Conservation (phyloP, 2,329 filamentous ascomycete species). For the Epichloe sylvatica region DNA sequence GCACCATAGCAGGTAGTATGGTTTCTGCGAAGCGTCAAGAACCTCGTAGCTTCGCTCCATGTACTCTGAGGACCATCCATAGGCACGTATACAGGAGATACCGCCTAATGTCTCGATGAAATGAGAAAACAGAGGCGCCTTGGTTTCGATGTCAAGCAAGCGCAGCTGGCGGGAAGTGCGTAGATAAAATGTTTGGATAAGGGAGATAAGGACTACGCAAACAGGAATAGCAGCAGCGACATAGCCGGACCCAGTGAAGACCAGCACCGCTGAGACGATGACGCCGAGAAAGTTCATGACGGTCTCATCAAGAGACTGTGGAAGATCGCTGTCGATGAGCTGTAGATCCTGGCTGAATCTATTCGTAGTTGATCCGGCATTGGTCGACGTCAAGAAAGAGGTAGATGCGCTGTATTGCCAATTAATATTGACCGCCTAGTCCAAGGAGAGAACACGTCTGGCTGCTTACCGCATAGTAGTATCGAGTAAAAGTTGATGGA, state of each 20-base stretch:
- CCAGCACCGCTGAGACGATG: conserved; percentile 21
- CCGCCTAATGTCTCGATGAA: conserved; percentile 16
- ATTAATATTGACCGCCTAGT: background rate
- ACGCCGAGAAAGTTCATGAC: conserved; percentile 10
- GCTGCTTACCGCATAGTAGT: conserved; percentile 17
- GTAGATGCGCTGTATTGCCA: conserved; percentile 11
- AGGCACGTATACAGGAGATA: conserved; percentile 20
- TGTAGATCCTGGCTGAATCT: conserved; percentile 28
- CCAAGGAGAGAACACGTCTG: background rate
- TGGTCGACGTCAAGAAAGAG: conserved; percentile 21
- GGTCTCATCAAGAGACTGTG: conserved; percentile 16
- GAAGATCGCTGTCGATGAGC: conserved; percentile 23
- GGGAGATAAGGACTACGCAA: conserved; percentile 10
- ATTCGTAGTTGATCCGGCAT: conserved; percentile 22
- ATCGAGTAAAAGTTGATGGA: conserved; percentile 12
- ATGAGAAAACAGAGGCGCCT: conserved; percentile 16
- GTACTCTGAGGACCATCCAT: conserved; percentile 16
- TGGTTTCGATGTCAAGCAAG: conserved; percentile 18
- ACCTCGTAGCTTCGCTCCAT: conserved; percentile 8
- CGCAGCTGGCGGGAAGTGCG: conserved; percentile 19
- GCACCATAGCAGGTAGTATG: conserved; percentile 28
- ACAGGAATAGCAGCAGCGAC: conserved; percentile 33
- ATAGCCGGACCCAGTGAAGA: conserved; percentile 31
- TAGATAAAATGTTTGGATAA: conserved; percentile 19
- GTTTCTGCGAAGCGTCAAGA: conserved; percentile 22